Conservation (phyloP, 2,329 filamentous ascomycete species). For the Celoporthe dispersa region DNA sequence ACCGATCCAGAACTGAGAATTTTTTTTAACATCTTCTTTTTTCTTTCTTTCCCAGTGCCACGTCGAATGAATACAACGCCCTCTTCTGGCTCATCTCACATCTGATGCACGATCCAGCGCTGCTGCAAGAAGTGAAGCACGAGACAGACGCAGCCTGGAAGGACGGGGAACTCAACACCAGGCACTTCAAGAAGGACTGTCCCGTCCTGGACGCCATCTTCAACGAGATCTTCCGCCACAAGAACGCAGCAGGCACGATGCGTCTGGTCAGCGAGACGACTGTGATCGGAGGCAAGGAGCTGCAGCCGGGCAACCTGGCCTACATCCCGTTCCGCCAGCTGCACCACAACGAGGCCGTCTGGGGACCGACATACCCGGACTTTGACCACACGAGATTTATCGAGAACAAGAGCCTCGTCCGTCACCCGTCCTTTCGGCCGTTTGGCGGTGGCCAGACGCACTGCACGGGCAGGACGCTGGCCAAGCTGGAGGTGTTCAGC, state of each 20-base stretch:
- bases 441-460: slow-evolving; percentile 13
- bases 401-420: slow-evolving; percentile 1
- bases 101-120: background rate
- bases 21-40: background rate
- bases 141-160: slow-evolving; percentile 14
- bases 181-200: background rate
- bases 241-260: slow-evolving; percentile 14
- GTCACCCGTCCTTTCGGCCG: background rate
- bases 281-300: background rate
- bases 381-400: slow-evolving; percentile 13
- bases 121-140: background rate
- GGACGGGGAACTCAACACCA: background rate
- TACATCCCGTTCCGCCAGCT: slow-evolving; percentile 13
- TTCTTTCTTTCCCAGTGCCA: background rate
- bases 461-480: slow-evolving; percentile 11
- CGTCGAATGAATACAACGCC: slow-evolving; percentile 11
- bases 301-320: slow-evolving; percentile 6
- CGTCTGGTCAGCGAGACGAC: slow-evolving; percentile 3
- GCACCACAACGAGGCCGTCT: slow-evolving; percentile 11
- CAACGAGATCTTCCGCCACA: slow-evolving; percentile 10
- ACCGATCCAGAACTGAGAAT: background rate
- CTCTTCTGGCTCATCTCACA: slow-evolving; percentile 9
- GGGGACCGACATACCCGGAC: background rate
- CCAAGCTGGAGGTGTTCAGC: slow-evolving; percentile 15
- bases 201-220: slow-evolving; percentile 7